phyloP scores from a whole-genome alignment of 345 rosid species.

The Hibiscus tridactylites region DNA sequence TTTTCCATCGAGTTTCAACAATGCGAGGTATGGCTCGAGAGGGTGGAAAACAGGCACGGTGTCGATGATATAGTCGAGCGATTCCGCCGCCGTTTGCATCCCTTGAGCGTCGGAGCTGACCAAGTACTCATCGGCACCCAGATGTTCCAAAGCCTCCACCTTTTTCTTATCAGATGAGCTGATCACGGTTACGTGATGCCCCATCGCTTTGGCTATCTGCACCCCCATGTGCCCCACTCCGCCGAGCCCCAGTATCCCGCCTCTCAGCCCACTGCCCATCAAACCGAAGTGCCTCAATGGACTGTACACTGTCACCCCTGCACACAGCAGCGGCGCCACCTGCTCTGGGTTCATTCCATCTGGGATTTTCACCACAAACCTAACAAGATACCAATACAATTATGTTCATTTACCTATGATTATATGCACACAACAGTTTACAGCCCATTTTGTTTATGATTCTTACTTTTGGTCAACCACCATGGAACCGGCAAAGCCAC shows the following conservation, averaged over 20 bases:
- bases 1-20: constrained; percentile 82
- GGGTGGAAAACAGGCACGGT: constrained; percentile 83
- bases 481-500: constrained; percentile 44
- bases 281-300: constrained; percentile 76
- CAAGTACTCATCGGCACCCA: constrained; percentile 78
- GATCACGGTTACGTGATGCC: constrained; percentile 88
- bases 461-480: constrained; percentile 50
- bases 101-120: constrained; percentile 54
- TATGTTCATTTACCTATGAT: no score
- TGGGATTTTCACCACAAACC: constrained; percentile 83
- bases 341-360: constrained; percentile 80
- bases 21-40: constrained; percentile 67
- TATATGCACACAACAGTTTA: no score
- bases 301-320: constrained; percentile 86
- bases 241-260: constrained; percentile 84
- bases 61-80: constrained; percentile 78
- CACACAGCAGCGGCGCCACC: constrained; percentile 80
- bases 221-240: constrained; percentile 99
- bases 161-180: constrained; percentile 90
- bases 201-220: constrained; percentile 90
- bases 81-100: constrained; percentile 58
- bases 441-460: not conserved
- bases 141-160: constrained; percentile 73
- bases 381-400: not conserved
- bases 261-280: constrained; percentile 54